These are phyloP conservation scores for Naematelia aurantialba DNA, from an alignment of 768 basidiomycete species.

Conservation along the genomic window DNA sequence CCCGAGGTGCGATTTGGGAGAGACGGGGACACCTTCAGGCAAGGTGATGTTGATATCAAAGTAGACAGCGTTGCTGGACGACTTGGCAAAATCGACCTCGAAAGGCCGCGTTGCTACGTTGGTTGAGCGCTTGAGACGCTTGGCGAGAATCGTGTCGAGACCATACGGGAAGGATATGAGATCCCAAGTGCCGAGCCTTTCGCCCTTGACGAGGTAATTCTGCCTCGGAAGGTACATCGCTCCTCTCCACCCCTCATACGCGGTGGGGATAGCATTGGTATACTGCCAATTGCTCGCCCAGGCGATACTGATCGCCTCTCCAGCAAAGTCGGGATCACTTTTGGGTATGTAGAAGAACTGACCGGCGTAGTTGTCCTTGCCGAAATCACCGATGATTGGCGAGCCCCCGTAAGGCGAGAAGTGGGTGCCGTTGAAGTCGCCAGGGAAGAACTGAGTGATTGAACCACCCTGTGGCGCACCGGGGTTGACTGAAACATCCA, in stretches of 20 bases:
- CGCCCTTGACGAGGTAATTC: slow-evolving; percentile 22
- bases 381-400: slow-evolving; percentile 27
- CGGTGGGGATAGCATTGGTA: slow-evolving; percentile 33
- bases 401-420: slow-evolving; percentile 30
- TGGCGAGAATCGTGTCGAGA: slow-evolving; percentile 12
- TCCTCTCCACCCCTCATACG: slow-evolving; percentile 30
- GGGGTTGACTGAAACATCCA: slow-evolving; percentile 27
- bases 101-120: slow-evolving; percentile 18
- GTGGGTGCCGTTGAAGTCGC: slow-evolving; percentile 32
- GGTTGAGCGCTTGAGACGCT: neutral
- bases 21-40: slow-evolving; percentile 15
- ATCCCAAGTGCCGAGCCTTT: slow-evolving; percentile 18
- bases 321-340: no score
- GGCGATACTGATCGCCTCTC: slow-evolving; percentile 23
- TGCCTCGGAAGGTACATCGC: slow-evolving; percentile 30
- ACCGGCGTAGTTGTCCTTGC: slow-evolving; percentile 42
- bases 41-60: slow-evolving; percentile 33
- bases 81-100: slow-evolving; percentile 13
- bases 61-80: slow-evolving; percentile 25
- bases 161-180: slow-evolving; percentile 28
- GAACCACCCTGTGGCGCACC: slow-evolving; percentile 34
- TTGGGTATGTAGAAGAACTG: slow-evolving; percentile 43
- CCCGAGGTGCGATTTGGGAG: slow-evolving; percentile 7
- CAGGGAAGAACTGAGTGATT: slow-evolving; percentile 31
- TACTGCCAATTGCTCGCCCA: slow-evolving; percentile 44